Conservation (phyloP, 305 asterid genomes). For the Fraxinus nigra region DNA sequence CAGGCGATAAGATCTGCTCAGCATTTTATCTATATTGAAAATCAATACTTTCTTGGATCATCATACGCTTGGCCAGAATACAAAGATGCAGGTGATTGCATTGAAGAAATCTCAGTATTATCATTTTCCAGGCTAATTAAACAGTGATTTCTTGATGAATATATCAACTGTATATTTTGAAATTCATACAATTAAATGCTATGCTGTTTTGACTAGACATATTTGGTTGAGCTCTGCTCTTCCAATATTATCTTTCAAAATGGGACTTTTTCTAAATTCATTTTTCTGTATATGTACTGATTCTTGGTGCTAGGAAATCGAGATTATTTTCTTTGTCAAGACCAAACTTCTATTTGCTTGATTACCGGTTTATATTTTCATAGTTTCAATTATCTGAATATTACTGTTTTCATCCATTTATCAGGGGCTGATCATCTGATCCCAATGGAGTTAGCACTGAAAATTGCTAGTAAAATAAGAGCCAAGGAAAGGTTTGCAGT, state of each 20-base stretch:
- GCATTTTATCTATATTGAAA: slow-evolving; percentile 80
- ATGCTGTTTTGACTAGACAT: not conserved
- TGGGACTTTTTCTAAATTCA: not conserved
- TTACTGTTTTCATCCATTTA: slow-evolving; percentile 14
- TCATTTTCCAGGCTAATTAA: not conserved
- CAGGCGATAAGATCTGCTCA: slow-evolving; percentile 94
- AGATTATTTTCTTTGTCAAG: slow-evolving; percentile 3
- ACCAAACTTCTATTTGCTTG: slow-evolving; percentile 17
- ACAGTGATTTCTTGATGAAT: not conserved
- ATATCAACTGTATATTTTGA: not conserved
- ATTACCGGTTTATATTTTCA: not conserved
- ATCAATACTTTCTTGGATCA: slow-evolving; percentile 90
- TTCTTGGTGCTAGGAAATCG: not conserved
- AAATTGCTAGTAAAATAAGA: slow-evolving; percentile 73
- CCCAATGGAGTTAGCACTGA: slow-evolving; percentile 79
- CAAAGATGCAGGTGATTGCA: slow-evolving; percentile 72
- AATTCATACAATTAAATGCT: not conserved
- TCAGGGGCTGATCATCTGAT: slow-evolving; percentile 89
- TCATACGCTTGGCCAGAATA: slow-evolving; percentile 85
- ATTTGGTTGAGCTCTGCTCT: not conserved
- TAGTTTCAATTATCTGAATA: slow-evolving; percentile 9
- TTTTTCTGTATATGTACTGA: not conserved
- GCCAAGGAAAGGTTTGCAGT: slow-evolving; percentile 76
- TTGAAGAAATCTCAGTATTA: not conserved
- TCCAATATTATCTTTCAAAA: not conserved